These are phyloP conservation scores for Tolypocladium sp. DNA, from an alignment of 2,329 filamentous ascomycete species.

Conservation along the genomic window DNA sequence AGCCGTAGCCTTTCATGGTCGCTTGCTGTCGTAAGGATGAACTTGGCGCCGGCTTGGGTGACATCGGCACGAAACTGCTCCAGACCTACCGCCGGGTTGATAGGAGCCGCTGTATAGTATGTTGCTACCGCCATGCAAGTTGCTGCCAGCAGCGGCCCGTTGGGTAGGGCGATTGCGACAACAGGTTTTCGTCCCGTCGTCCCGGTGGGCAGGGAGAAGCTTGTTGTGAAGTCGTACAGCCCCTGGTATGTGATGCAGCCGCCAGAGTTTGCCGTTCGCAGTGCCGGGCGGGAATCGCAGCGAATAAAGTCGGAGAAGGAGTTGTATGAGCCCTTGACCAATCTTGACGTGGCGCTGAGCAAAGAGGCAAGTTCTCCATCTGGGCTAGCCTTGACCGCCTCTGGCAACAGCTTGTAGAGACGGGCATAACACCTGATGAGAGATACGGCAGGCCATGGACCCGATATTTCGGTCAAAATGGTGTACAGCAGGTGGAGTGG, in stretches of 20 bases:
- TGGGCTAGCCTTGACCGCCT: conserved; percentile 20
- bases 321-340: conserved; percentile 20
- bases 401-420: conserved; percentile 26
- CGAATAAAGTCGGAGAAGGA: conserved; percentile 29
- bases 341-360: conserved; percentile 8
- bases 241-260: conserved; percentile 20
- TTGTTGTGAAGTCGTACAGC: conserved; percentile 20
- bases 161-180: conserved; percentile 42
- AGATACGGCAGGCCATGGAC: conserved; percentile 17
- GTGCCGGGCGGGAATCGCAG: conserved; percentile 14
- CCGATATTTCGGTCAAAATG: conserved; percentile 13
- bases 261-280: conserved; percentile 14
- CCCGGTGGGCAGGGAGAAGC: conserved; percentile 20
- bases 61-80: conserved; percentile 44
- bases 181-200: conserved; percentile 24
- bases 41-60: conserved; percentile 32
- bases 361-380: conserved; percentile 6
- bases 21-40: conserved; percentile 33
- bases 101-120: conserved; percentile 41
- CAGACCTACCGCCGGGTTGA: conserved; percentile 37
- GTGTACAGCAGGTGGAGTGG: conserved; percentile 16
- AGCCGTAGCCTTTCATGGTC: conserved; percentile 31
- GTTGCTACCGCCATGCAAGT: conserved; percentile 38
- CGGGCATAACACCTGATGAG: conserved; percentile 24
- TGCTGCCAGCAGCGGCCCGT: conserved; percentile 43